Base-by-base conservation (phyloP, 2,329 filamentous ascomycete species). In the Hypoxylon sp. region DNA sequence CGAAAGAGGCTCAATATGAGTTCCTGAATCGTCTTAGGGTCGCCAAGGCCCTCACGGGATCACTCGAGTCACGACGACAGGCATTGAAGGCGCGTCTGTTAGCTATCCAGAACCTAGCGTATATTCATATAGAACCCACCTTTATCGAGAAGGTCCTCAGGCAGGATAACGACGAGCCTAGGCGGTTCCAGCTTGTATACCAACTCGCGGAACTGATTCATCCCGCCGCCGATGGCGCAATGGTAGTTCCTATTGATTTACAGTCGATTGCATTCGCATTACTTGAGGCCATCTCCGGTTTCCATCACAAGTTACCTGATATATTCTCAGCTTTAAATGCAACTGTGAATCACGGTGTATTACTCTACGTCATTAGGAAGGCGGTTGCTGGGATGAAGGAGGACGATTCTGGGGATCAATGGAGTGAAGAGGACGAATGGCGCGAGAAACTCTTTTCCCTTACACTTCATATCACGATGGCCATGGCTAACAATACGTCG, bases 201-300 rank as follows among this genome's bases (percentile, higher is more conserved):
- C 97, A 99, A 80, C 87, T 99, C 39, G 93, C 93, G 17, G 95
- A 98, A 78, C 84, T 99, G 63, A 91, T 98, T 22, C 94, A 97
- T 73, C 93, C 95, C 10, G 90, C 93, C 3, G 86, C 89, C 5
- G 90, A 91, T 75, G 91, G 89, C 19, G 87, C 91, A 57, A 80
- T 86, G 17, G 84, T 87, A 9, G 88, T 97, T 22, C 92, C 94
- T 5, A 83, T 91, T 52, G 89, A 90, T 80, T 83, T 97, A 22
- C 95, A 98, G 79, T 93, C 93, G 1, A 89, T 94, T 66, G 92
- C 94, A 6, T 84, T 99, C 57, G 88, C 89, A 56, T 87, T 95
- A 0, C 84, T 99, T 55, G 94, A 98, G 78, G 92, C 93, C n/a
- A 85, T 99, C 63, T 90, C 93, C 5, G 92, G 90, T 76, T 93